Percentiles rank a stretch among this genome's conserved stretches.
These are phyloP conservation scores for Lyophyllum atratum DNA, from an alignment of 768 basidiomycete genomes.

Conservation along the genomic window DNA sequence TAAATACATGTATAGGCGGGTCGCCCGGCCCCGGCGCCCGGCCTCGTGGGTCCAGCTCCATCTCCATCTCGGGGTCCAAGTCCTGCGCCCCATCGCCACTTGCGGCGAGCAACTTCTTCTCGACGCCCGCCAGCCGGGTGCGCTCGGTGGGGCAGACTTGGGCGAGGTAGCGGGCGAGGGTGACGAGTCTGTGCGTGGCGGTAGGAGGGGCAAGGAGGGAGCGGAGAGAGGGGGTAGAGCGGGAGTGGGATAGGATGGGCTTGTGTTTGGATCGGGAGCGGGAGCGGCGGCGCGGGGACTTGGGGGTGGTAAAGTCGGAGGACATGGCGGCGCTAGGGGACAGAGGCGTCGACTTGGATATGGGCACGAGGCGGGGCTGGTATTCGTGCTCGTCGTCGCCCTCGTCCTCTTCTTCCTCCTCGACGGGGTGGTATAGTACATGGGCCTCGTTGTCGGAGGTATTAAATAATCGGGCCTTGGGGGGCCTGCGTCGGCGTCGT, in stretches of 20 bases:
- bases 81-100: too few species aligned
- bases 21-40: constrained; percentile 32
- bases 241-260: constrained; percentile 15
- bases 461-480: not conserved
- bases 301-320: not conserved
- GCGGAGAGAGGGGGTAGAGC: constrained; percentile 48
- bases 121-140: constrained; percentile 9
- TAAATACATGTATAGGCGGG: constrained; percentile 47
- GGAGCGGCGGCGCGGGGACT: not conserved
- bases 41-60: constrained; percentile 37
- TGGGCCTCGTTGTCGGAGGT: not conserved
- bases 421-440: not conserved
- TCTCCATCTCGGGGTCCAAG: constrained; percentile 24
- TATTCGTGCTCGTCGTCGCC: constrained; percentile 6
- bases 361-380: constrained; percentile 2
- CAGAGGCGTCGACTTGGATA: constrained; percentile 18
- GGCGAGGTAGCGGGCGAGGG: constrained; percentile 9
- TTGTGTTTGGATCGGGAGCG: not conserved
- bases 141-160: constrained; percentile 10
- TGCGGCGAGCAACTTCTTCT: constrained; percentile 12
- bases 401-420: constrained; percentile 1
- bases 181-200: constrained; percentile 3
- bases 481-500: constrained; percentile 33
- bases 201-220: constrained; percentile 15
- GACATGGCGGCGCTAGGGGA: constrained; percentile 9